Conservation (phyloP, 1,284 basidiomycete species). For the Cutaneotrichosporon sp. region DNA sequence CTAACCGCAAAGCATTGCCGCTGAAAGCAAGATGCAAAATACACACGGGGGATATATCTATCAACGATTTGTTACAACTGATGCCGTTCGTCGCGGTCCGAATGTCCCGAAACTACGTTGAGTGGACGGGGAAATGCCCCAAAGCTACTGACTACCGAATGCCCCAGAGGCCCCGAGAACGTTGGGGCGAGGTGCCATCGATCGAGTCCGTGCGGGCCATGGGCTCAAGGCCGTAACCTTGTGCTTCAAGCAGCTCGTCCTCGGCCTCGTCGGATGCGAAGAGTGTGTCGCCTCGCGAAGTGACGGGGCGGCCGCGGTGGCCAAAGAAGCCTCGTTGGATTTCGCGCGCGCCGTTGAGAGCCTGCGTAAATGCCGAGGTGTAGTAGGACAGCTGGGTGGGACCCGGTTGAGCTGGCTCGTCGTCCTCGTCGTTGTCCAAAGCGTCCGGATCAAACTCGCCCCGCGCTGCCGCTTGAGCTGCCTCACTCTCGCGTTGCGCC, state of each 20-base stretch:
- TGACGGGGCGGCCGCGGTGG: constrained; percentile 25
- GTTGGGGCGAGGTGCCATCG: background rate
- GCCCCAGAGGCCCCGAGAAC: too few relatives aligned
- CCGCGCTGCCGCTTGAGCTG: constrained; percentile 33
- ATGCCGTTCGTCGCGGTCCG: too few relatives aligned
- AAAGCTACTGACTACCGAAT: too few relatives aligned
- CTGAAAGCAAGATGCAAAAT: too few relatives aligned
- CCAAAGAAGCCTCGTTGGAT: constrained; percentile 43
- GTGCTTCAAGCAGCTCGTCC: constrained; percentile 40
- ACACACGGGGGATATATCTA: too few relatives aligned
- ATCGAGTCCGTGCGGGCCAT: constrained; percentile 15
- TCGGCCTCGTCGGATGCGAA: constrained; percentile 26
- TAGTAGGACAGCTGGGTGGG: constrained; percentile 33
- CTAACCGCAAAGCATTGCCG: too few relatives aligned
- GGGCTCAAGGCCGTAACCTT: constrained; percentile 38
- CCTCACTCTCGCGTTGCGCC: constrained; percentile 38
- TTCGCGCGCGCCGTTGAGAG: constrained; percentile 32
- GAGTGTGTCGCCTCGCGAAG: constrained; percentile 18
- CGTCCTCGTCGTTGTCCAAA: constrained; percentile 7
- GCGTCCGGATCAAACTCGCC: constrained; percentile 8
- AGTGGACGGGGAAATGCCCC: too few relatives aligned
- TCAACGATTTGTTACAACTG: too few relatives aligned
- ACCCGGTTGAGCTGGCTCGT: constrained; percentile 18
- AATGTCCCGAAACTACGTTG: too few relatives aligned
- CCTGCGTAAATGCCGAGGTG: constrained; percentile 31